These are phyloP conservation scores for Apiotrichum gracile DNA, from an alignment of 1,284 basidiomycete species.

Conservation along the genomic window DNA sequence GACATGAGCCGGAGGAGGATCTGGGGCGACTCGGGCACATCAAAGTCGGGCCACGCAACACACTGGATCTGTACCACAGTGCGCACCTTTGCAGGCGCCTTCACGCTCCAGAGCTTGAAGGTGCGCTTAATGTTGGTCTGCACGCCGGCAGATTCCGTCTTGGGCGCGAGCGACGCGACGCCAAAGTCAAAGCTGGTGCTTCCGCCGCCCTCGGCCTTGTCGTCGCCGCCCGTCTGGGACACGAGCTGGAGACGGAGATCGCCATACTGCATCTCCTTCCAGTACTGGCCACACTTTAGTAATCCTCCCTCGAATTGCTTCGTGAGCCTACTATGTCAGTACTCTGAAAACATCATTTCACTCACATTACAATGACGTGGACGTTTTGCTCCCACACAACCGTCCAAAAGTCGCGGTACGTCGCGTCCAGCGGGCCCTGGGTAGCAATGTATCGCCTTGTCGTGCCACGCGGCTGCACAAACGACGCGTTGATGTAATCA, in stretches of 20 bases:
- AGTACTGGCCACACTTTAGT: constrained; percentile 89
- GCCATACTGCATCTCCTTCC: constrained; percentile 68
- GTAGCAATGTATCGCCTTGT: constrained; percentile 84
- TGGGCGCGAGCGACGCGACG: constrained; percentile 12
- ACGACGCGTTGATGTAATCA: constrained; percentile 92
- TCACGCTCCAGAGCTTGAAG: constrained; percentile 61
- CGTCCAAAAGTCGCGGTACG: constrained; percentile 91
- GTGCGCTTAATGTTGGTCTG: constrained; percentile 56
- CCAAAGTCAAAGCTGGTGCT: constrained; percentile 47
- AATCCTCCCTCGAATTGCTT: constrained; percentile 82
- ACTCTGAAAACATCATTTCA: constrained; percentile 48
- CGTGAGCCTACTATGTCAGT: constrained; percentile 80
- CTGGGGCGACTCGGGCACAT: constrained; percentile 74
- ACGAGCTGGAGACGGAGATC: constrained; percentile 60
- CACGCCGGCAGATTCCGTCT: neutral
- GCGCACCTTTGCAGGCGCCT: constrained; percentile 57
- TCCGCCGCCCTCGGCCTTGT: constrained; percentile 19
- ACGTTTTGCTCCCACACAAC: constrained; percentile 55
- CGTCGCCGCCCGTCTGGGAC: constrained; percentile 55
- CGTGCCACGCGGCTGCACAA: constrained; percentile 77
- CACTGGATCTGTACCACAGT: constrained; percentile 70
- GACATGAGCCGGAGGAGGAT: constrained; percentile 65
- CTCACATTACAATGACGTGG: constrained; percentile 61
- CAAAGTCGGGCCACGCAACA: constrained; percentile 88
- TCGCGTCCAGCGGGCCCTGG: constrained; percentile 86